Evolutionary conservation across 441 rosid species (phyloP), one percentile per base, ranked within the genome.

Genomic region (Corymbia calophylla): DNA sequence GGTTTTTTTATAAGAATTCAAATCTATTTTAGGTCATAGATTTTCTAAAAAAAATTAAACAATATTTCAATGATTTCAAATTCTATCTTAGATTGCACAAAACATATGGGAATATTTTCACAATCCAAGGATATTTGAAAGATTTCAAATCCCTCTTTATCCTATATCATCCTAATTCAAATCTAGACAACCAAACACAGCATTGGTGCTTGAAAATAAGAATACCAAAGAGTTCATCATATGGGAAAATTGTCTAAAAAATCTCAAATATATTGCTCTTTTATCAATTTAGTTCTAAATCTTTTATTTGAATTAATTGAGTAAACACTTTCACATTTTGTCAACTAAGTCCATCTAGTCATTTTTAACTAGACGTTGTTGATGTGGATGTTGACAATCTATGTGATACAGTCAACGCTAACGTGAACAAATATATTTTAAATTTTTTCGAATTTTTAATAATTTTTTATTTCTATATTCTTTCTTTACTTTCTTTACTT

Each of bases 381-480:
- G 0, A 66, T 3, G 0, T 32, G 0, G 10, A 68, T 12, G 9
- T 8, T 1, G 32, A 17, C 0, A 3, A 1, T 68, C 0, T 66
- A 66, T 0, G 0, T 17, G 6, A 0, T 1, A 66, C 1, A 0
- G 0, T 0, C 0, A 0, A 1, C 0, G 2, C 18, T 31, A 17
- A 31, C 1, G 19, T 31, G 1, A 0, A 58, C 25, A 58, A 58
- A 31, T 66, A 15, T 16, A 0, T 66, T 66, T n/a, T 16, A 16
- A 31, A 39, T 39, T 66, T 66, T 66, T 66, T n/a, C n/a, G 5
- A 25, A 66, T 15, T 31, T 31, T 4, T 8, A 39, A 5, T 39
- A 39, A 39, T 31, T n/a, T 3, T 31, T 31, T 31, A 16, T 5
- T 31, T 66, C 25, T 58, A 9, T 56, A 23, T 66, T 31, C 35